phyloP scores from a whole-genome alignment of 768 basidiomycete genomes.

The Suillus plorans region DNA sequence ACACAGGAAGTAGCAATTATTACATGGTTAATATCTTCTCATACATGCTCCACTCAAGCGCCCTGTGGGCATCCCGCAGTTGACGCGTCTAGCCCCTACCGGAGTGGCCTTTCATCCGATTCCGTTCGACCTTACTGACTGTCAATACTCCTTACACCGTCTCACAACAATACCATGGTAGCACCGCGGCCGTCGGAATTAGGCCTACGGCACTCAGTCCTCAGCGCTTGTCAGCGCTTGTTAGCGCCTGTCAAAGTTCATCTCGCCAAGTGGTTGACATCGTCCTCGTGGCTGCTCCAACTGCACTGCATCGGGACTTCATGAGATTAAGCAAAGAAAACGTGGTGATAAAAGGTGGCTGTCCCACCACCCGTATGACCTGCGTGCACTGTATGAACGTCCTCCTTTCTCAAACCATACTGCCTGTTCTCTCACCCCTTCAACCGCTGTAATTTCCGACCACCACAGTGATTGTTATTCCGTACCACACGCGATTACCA shows the following conservation, averaged over 20 bases:
- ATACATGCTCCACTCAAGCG: not conserved
- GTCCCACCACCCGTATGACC: not conserved
- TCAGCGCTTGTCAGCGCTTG: not conserved
- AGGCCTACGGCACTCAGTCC: not conserved
- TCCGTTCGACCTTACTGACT: not conserved
- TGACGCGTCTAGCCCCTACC: not conserved
- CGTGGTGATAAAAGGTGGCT: not conserved
- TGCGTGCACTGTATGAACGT: not conserved
- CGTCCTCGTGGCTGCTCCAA: not conserved
- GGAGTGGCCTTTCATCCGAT: not conserved
- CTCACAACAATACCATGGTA: not conserved
- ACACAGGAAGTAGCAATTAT: not conserved
- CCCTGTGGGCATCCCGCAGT: not conserved
- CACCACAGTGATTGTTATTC: too few species aligned
- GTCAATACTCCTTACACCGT: not conserved
- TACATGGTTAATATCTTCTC: not conserved
- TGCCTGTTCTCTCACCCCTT: not conserved
- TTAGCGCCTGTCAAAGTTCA: not conserved
- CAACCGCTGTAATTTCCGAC: not conserved
- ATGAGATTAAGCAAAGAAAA: not conserved
- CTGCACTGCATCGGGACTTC: not conserved
- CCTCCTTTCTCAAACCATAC: not conserved
- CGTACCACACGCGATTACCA: not conserved
- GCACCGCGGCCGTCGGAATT: not conserved
- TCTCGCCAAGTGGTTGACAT: not conserved